A percentile compares a stretch with the other conserved stretches of the same genome.
Conservation (phyloP, 306 rosid genomes). For the Castanea mollissima region DNA sequence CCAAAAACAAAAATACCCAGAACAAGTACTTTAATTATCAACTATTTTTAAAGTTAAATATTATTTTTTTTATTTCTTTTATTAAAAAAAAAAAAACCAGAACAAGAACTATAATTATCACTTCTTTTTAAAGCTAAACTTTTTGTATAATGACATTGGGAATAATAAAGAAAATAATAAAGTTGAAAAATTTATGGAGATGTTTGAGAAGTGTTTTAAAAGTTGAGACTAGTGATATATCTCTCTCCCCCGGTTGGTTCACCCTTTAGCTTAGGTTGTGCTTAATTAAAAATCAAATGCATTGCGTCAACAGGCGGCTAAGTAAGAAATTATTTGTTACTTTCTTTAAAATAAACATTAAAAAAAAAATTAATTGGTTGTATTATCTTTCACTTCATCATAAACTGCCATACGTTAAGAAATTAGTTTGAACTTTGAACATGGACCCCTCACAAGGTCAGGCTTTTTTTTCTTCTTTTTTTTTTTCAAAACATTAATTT, state of each 20-base stretch:
- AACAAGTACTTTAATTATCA: not conserved
- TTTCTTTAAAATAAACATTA: too few relatives aligned
- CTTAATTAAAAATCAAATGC: slow-evolving; percentile 21
- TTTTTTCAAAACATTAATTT: slow-evolving; percentile 4
- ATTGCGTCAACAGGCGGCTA: slow-evolving; percentile 21
- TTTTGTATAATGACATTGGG: too few relatives aligned
- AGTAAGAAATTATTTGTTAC: not conserved
- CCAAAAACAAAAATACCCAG: too few relatives aligned
- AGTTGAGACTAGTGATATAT: not conserved
- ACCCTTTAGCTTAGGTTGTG: not conserved
- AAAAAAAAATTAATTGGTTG: not conserved
- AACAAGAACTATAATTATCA: too few relatives aligned
- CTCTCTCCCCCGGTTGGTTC: not conserved
- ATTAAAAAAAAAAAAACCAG: too few relatives aligned
- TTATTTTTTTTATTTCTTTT: too few relatives aligned
- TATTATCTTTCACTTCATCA: not conserved
- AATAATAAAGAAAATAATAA: too few relatives aligned
- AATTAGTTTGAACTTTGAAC: slow-evolving; percentile 20
- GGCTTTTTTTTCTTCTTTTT: slow-evolving; percentile 17
- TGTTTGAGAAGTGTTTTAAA: not conserved
- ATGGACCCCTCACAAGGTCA: slow-evolving; percentile 32
- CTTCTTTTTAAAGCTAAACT: too few relatives aligned
- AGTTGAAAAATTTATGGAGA: too few relatives aligned
- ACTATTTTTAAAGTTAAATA: too few relatives aligned
- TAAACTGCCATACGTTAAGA: not conserved